phyloP scores from a whole-genome alignment of 2,329 filamentous ascomycete species.

The Juglanconis sp. region DNA sequence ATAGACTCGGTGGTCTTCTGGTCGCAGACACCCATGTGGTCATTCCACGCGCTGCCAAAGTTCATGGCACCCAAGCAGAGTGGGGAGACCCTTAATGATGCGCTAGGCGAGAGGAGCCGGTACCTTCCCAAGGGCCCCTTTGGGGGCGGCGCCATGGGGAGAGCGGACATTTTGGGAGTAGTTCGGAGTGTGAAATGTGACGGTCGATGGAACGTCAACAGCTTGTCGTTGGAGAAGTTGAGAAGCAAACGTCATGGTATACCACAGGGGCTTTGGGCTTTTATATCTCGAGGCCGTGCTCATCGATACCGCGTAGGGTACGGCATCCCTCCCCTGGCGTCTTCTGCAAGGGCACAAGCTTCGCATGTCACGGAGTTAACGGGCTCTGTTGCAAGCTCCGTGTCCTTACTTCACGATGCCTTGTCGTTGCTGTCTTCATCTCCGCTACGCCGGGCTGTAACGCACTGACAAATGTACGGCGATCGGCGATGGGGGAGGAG shows the following conservation, averaged over 20 bases:
- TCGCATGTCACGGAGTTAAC: no score
- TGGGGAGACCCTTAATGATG: slow-evolving; percentile 63
- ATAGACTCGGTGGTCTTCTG: slow-evolving; percentile 60
- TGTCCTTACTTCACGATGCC: no score
- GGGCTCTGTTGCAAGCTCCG: no score
- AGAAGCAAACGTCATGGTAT: not conserved
- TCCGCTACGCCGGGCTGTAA: no score
- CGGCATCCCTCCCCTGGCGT: no score
- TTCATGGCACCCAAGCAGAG: slow-evolving; percentile 48
- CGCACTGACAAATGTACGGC: no score
- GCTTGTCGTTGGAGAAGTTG: not conserved
- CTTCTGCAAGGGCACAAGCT: no score
- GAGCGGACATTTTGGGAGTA: slow-evolving; percentile 21
- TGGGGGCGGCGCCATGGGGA: slow-evolving; percentile 43
- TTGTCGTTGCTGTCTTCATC: no score
- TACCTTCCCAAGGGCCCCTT: slow-evolving; percentile 62
- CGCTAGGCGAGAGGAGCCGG: slow-evolving; percentile 62
- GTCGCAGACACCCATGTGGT: slow-evolving; percentile 53
- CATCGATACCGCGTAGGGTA: no score
- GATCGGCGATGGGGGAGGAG: no score
- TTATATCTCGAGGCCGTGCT: no score
- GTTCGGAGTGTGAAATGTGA: not conserved
- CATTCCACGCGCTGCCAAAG: slow-evolving; percentile 3
- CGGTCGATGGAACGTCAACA: not conserved
- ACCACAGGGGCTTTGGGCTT: no score